phyloP scores from a whole-genome alignment of 2,329 filamentous ascomycete species.

The Polychaeton citri region DNA sequence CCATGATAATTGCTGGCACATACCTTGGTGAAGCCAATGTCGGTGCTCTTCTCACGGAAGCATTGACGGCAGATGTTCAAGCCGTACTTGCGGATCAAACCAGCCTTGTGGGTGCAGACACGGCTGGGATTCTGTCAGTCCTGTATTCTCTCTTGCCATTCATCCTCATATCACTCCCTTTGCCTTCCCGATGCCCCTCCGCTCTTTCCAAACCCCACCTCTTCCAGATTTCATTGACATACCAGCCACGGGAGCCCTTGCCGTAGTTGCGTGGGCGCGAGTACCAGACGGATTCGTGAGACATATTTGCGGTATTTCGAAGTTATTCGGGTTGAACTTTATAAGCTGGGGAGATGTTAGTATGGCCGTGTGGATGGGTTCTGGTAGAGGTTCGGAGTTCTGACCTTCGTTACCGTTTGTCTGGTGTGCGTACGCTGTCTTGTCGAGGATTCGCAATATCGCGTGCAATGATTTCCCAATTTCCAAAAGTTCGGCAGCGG shows the following conservation, averaged over 20 bases:
- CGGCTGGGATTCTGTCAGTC: slow-evolving; percentile 40
- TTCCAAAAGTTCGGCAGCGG: neutral
- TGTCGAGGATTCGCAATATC: neutral
- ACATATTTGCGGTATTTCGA: slow-evolving; percentile 46
- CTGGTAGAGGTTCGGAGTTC: neutral
- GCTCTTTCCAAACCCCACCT: neutral
- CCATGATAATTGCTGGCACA: too few species aligned
- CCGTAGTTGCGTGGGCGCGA: slow-evolving; percentile 93
- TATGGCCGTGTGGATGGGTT: neutral
- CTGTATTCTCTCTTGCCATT: slow-evolving; percentile 6
- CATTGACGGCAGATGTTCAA: slow-evolving; percentile 68
- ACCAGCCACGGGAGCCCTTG: slow-evolving; percentile 92
- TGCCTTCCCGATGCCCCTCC: neutral
- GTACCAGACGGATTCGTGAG: slow-evolving; percentile 98
- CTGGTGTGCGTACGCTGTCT: neutral
- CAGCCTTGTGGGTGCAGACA: slow-evolving; percentile 87
- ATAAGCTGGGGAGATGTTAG: neutral
- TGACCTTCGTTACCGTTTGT: neutral
- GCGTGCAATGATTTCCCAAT: neutral
- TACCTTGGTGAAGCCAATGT: slow-evolving; percentile 60
- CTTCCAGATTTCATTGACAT: slow-evolving; percentile 33
- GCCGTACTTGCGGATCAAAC: slow-evolving; percentile 99
- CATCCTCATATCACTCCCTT: slow-evolving; percentile 1
- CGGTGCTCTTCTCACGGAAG: slow-evolving; percentile 55
- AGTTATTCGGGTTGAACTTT: slow-evolving; percentile 2